Base-by-base conservation (phyloP, 2,329 filamentous ascomycete genomes). In the Cyphellophora attinorum region DNA sequence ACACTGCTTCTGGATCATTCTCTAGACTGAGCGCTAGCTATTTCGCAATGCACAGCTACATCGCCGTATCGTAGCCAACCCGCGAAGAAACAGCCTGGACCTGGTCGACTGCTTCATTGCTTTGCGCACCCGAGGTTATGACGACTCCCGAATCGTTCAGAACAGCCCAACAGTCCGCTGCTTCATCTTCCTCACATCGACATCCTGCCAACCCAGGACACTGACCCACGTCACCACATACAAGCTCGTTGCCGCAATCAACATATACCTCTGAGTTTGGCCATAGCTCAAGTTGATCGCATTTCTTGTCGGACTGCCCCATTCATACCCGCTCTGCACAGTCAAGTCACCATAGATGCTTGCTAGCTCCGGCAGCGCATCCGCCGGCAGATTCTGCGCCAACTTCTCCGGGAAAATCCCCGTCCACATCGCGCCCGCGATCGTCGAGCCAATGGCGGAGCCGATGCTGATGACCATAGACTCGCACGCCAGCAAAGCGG, bases 381-480 rank as follows among this genome's bases (percentile, higher is more conserved):
- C 42, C 5, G 32, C 40, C 3, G 51, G 51, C 10, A 53, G 41
- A 27, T 47, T 36, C 25, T 44, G 29, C n/a, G 19, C 18, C 14
- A 51, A 35, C 29, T 42, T 30, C 23, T 11, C 38, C 31, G 61
- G 63, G 51, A 78, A 68, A 1, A 67, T 62, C 34, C 62, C 59
- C 0, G 64, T 70, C 72, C 73, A 79, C 42, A 79, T 72, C 15
- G 73, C 72, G 0, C 61, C 61, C 2, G 73, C 60, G 25, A 79
- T 63, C 4, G 72, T 64, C 3, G 54, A 56, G 3, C 70, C 72
- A 10, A 73, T 53, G 3, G 70, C 67, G 11, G 58, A 59, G 13
- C 72, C 74, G 11, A 76, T 59, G 37, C 60, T 64, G 29, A 61
- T 58, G 36, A 73, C 70, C 15, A 78, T 59, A 19, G 63, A 62